Evolutionary conservation across 1,284 basidiomycete species (phyloP), one percentile per base, ranked within the genome.

Genomic region (Sporisorium sorghi): DNA sequence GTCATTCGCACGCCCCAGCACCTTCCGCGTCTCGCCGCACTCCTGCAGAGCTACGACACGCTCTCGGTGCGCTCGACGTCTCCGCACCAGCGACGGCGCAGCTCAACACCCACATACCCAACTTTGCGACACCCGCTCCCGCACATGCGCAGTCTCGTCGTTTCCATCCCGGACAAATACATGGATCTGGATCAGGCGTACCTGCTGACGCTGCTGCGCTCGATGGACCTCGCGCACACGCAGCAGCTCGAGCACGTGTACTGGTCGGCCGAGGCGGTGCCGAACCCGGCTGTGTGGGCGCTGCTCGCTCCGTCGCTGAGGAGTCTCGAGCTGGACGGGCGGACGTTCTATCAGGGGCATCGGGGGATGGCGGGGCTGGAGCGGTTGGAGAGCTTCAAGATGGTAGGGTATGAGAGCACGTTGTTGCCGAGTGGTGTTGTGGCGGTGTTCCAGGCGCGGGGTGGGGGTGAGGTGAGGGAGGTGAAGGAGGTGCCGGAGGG

Each of bases 391-490:
- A 58, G 53, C 15, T 52, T 75, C 12, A 63, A 12, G 33, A 56
- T 75, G 59, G 55, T 55, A 0, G 63, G 59, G 35, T 75, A 67
- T 47, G 73, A 75, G 28, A 62, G 67, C 40, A 63, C 63, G 19
- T 26, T 75, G 33, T 43, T 75, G 28, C 67, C 73, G 3, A 35
- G 26, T 12, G 66, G 66, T 0, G 66, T 54, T 11, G 51, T 58
- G 19, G 55, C 33, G 3, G 39, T 69, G 7, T 51, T 69, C 10
- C 46, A 48, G 23, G 43, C 52, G 11, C 58, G 44, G 42, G 12
- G n/a, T 33, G 15, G n/a, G 5, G 33, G 17, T 35, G 26, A 30
- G 28, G 28, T 30, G 28, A 30, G 32, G 17, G 26, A 39, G 19
- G 28, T 28, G 19, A 19, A 19, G 10, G 53, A 56, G 48, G 23